Base-by-base conservation (phyloP, 192 early-diverging fungal genomes). In the Geranomyces variabilis region DNA sequence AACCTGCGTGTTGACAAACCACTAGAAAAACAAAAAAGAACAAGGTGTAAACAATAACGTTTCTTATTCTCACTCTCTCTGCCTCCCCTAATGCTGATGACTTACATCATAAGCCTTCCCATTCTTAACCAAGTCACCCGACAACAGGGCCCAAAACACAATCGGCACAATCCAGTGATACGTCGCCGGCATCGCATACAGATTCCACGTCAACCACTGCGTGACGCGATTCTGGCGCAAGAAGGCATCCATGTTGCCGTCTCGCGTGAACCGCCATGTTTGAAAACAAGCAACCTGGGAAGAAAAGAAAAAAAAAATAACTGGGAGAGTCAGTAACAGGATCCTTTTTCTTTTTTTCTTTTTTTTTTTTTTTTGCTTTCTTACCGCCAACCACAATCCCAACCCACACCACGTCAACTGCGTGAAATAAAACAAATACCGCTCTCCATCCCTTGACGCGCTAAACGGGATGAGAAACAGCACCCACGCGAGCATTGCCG, bases 121-220 rank as follows among this genome's bases (percentile, higher is more conserved):
- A 22, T 47, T 14, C 28, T 58, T 31, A 22, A 69, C 31, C 36
- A 79, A 24, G n/a, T 46, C 45, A 1, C 9, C 22, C 9, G 72
- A 61, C 9, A 79, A 66, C 8, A 79, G 43, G 7, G 62, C 56
- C 78, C 78, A 79, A 47, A 72, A 79, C 12, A 79, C 74, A 26
- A 79, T 59, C 49, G 73, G 73, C 24, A 75, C 73, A 41, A 75
- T 76, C 67, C 67, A 79, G 48, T 72, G 70, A 46, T 61, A 79
- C 12, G 69, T 70, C 19, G 78, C 68, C 7, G 78, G 56, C 49
- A 75, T 58, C 0, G 67, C 45, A 48, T 79, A 79, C 10, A 79
- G 57, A 29, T 66, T 70, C 73, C 73, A 79, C 19, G 69, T 71
- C 22, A 75, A 0, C 73, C 70, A 79, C 24, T 75, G 55, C 17